These are phyloP conservation scores for Vitis rupestris DNA, from an alignment of 164 flowering plant species.

Conservation along the genomic window DNA sequence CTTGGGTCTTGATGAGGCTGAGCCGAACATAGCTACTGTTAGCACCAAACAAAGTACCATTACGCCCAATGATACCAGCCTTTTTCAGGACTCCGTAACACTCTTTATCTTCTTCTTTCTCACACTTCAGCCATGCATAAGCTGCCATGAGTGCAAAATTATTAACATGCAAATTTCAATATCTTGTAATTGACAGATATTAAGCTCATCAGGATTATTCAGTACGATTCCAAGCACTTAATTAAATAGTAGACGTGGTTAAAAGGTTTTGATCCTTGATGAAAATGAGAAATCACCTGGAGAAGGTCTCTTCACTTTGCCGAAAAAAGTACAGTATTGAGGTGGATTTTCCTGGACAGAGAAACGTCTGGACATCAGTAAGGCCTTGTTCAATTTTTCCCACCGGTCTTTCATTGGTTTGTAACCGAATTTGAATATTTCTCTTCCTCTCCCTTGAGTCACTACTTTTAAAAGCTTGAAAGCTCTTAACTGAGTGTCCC, in stretches of 20 bases:
- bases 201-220: too few relatives aligned
- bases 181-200: too few relatives aligned
- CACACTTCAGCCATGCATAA: slow-evolving; percentile 80
- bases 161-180: background rate
- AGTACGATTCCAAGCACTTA: too few relatives aligned
- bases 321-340: slow-evolving; percentile 47
- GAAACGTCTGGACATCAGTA: slow-evolving; percentile 41
- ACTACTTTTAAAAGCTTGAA: slow-evolving; percentile 47
- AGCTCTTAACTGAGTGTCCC: slow-evolving; percentile 63
- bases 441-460: slow-evolving; percentile 30
- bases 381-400: slow-evolving; percentile 35
- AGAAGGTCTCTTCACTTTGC: slow-evolving; percentile 43
- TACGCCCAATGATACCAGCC: slow-evolving; percentile 50
- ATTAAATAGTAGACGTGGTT: too few relatives aligned
- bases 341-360: slow-evolving; percentile 46
- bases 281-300: slow-evolving; percentile 42
- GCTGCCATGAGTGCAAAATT: slow-evolving; percentile 29
- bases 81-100: slow-evolving; percentile 43
- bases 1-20: slow-evolving; percentile 30
- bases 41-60: slow-evolving; percentile 35
- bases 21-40: slow-evolving; percentile 49
- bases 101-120: slow-evolving; percentile 56
- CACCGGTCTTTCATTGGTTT: slow-evolving; percentile 45
- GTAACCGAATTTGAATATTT: slow-evolving; percentile 45
- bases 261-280: background rate